phyloP scores from a whole-genome alignment of 2,329 filamentous ascomycete species.

The Penicillium expansum region DNA sequence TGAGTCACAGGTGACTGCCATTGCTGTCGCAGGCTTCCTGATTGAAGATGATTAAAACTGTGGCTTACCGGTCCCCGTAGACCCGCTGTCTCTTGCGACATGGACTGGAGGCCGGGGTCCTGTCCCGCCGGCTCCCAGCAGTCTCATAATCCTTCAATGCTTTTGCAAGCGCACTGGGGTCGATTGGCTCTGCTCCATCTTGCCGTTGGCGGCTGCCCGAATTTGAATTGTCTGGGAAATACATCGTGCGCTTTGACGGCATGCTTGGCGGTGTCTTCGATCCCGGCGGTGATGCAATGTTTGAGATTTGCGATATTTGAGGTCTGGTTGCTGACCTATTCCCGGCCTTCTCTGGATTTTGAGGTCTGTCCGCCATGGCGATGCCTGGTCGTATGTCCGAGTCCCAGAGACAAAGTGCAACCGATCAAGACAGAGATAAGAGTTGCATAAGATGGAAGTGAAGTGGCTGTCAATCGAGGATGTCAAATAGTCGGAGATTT shows the following conservation, averaged over 20 bases:
- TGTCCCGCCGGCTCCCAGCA: constrained; percentile 56
- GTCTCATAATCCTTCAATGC: constrained; percentile 63
- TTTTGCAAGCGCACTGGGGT: constrained; percentile 58
- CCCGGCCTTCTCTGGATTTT: constrained; percentile 16
- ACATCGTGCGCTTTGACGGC: constrained; percentile 46
- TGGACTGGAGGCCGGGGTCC: constrained; percentile 63
- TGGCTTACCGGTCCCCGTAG: constrained; percentile 60
- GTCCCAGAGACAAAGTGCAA: constrained; percentile 14
- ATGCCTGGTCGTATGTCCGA: constrained; percentile 11
- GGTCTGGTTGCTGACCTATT: constrained; percentile 19
- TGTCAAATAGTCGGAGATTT: not conserved
- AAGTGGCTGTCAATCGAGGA: not conserved
- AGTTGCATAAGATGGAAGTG: constrained; percentile 14
- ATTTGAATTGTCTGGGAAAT: constrained; percentile 33
- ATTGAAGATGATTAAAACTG: not conserved
- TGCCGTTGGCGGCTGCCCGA: constrained; percentile 26
- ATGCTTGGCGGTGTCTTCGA: constrained; percentile 61
- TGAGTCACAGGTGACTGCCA: not conserved
- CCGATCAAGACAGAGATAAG: not conserved
- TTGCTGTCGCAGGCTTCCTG: not conserved
- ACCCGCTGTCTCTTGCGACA: constrained; percentile 67
- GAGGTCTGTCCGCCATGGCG: constrained; percentile 23
- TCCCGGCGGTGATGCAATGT: constrained; percentile 51
- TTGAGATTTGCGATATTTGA: constrained; percentile 28
- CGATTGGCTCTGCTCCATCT: constrained; percentile 53